Evolutionary conservation across 75 land plant genomes (phyloP).

Genomic region (Larix kaempferi): DNA sequence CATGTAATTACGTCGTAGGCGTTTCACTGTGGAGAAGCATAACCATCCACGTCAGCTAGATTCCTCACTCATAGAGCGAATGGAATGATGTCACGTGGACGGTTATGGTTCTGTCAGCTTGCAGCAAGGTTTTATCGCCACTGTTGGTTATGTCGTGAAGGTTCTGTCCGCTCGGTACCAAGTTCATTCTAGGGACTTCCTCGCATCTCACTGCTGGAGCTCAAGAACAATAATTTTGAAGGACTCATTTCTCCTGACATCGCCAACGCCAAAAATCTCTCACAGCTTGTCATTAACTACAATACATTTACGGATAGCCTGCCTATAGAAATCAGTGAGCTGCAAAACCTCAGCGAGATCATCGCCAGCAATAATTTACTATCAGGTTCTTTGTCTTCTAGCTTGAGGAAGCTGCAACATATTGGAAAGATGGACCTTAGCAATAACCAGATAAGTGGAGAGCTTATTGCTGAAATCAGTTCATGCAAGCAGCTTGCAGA

Average conservation of each 20-base stretch:
- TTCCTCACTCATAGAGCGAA: no score
- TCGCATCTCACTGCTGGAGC: conserved; percentile 49
- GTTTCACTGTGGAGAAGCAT: no score
- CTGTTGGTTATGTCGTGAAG: no score
- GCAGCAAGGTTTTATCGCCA: no score
- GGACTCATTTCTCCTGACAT: conserved; percentile 53
- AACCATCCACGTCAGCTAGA: no score
- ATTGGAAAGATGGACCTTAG: conserved; percentile 37
- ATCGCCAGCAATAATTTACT: conserved; percentile 25
- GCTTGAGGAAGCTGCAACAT: conserved; percentile 17
- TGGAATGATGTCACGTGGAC: no score
- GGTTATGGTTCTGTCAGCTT: no score
- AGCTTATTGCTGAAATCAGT: conserved; percentile 23
- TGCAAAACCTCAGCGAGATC: conserved; percentile 35
- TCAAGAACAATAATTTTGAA: conserved; percentile 41
- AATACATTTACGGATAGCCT: conserved; percentile 37
- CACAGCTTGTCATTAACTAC: conserved; percentile 16
- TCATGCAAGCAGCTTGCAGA: conserved; percentile 50
- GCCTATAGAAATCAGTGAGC: conserved; percentile 47
- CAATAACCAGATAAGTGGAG: conserved; percentile 37
- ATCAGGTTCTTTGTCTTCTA: conserved; percentile 32
- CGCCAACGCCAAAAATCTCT: conserved; percentile 31
- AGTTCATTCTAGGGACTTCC: conserved; percentile 57
- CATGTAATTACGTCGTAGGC: no score
- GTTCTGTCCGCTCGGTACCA: no score